Percentiles rank a stretch among this genome's conserved stretches.
These are phyloP conservation scores for Hemileia vastatrix DNA, from an alignment of 1,284 basidiomycete genomes.

Conservation along the genomic window DNA sequence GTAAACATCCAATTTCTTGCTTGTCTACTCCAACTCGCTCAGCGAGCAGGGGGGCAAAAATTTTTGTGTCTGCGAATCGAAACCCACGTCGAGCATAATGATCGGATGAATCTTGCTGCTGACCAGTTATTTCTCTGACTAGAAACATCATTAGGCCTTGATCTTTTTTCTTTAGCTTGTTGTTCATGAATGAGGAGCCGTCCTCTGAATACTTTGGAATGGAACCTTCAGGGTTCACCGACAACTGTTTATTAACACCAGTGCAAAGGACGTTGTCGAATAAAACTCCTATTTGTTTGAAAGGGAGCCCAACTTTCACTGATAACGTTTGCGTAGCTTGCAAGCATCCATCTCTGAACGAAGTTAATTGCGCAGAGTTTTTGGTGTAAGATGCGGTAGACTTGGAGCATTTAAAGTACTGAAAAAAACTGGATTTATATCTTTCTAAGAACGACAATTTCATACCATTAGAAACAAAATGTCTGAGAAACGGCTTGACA, in stretches of 20 bases:
- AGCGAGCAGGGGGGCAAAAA: constrained; percentile 48
- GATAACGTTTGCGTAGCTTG: constrained; percentile 48
- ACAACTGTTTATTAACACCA: constrained; percentile 46
- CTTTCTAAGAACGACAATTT: constrained; percentile 19
- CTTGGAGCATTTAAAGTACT: constrained; percentile 1
- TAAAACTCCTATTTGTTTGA: constrained; percentile 51
- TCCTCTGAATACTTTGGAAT: no score
- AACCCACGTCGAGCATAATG: constrained; percentile 48
- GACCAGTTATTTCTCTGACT: constrained; percentile 47
- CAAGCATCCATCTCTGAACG: constrained; percentile 49
- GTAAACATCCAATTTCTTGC: constrained; percentile 49
- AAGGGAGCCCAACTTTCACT: constrained; percentile 47
- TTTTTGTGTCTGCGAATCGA: constrained; percentile 49
- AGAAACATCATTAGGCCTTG: constrained; percentile 50
- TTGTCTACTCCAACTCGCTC: constrained; percentile 48
- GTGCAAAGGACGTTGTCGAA: constrained; percentile 50
- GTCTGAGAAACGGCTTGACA: constrained; percentile 47
- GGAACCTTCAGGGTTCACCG: not conserved
- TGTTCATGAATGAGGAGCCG: no score
- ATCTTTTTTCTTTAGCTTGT: constrained; percentile 31
- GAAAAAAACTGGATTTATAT: no score
- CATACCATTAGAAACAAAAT: constrained; percentile 43
- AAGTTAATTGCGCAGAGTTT: constrained; percentile 37
- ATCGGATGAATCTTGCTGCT: constrained; percentile 44
- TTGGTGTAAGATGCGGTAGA: constrained; percentile 5